phyloP scores from a whole-genome alignment of 306 rosid species.

The Vigna angularis region DNA sequence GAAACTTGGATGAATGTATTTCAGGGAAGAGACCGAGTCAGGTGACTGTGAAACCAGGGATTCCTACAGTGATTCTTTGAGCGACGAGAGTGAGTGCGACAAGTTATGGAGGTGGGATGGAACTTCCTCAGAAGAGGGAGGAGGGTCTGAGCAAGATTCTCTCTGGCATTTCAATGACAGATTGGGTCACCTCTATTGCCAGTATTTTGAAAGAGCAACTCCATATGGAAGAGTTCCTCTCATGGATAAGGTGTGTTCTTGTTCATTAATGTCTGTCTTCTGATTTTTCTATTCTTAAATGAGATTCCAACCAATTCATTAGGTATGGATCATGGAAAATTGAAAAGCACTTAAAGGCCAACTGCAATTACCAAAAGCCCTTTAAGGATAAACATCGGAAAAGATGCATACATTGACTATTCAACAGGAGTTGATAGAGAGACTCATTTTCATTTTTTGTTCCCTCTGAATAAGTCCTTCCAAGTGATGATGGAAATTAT shows the following conservation, averaged over 20 bases:
- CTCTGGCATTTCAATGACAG: slow-evolving; percentile 65
- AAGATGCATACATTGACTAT: slow-evolving; percentile 51
- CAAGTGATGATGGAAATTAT: slow-evolving; percentile 35
- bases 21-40: slow-evolving; percentile 80
- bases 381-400: slow-evolving; percentile 42
- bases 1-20: neutral
- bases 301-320: slow-evolving; percentile 19
- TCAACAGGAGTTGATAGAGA: slow-evolving; percentile 21
- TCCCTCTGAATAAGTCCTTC: slow-evolving; percentile 2
- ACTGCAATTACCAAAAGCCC: slow-evolving; percentile 28
- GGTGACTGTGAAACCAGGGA: slow-evolving; percentile 90
- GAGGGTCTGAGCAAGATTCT: slow-evolving; percentile 75
- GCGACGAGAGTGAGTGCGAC: slow-evolving; percentile 92
- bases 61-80: slow-evolving; percentile 77
- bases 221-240: slow-evolving; percentile 97
- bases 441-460: neutral
- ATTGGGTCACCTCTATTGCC: slow-evolving; percentile 75
- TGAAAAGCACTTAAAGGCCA: neutral
- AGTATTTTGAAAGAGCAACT: slow-evolving; percentile 91
- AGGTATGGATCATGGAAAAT: slow-evolving; percentile 20
- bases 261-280: slow-evolving; percentile 11
- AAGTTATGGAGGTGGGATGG: slow-evolving; percentile 94
- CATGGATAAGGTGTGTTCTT: slow-evolving; percentile 77
- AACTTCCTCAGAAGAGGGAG: slow-evolving; percentile 87
- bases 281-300: slow-evolving; percentile 27